A percentile compares a stretch with the other conserved stretches of the same genome.
Evolutionary conservation across 495 filamentous ascomycete genomes (phyloP).

Genomic region (Talaromyces liani): DNA sequence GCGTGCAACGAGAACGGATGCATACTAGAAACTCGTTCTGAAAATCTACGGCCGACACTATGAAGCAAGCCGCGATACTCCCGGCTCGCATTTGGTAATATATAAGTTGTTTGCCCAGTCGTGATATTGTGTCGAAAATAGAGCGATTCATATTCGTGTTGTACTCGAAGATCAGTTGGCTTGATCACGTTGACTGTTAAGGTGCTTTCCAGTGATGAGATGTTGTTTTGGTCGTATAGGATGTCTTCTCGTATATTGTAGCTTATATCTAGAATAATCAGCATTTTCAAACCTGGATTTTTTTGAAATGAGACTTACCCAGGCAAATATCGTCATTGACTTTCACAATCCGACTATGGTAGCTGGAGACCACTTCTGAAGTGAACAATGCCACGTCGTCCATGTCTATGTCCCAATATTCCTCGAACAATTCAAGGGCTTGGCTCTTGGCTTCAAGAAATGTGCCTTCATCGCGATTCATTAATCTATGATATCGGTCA

Average conservation of each 20-base stretch:
- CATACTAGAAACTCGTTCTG: background rate
- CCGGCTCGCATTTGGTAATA: conserved; percentile 9
- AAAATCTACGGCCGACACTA: background rate
- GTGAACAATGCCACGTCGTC: conserved; percentile 2
- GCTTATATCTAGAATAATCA: conserved; percentile 9
- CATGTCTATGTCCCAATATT: conserved; percentile 5
- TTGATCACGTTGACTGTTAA: conserved; percentile 9
- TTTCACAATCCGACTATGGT: conserved; percentile 5
- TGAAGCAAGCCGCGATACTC: conserved; percentile 3
- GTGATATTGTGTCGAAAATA: conserved; percentile 13
- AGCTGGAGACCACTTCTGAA: conserved; percentile 1
- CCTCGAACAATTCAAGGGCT: background rate
- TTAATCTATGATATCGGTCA: background rate
- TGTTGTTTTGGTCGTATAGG: conserved; percentile 12
- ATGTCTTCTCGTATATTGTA: conserved; percentile 13
- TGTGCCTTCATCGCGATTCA: conserved; percentile 7
- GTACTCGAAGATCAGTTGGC: conserved; percentile 9
- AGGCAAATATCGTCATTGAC: background rate
- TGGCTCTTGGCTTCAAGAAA: conserved; percentile 5
- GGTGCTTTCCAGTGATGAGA: conserved; percentile 11
- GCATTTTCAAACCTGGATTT: background rate
- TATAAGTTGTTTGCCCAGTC: conserved; percentile 12
- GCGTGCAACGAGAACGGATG: conserved; percentile 7
- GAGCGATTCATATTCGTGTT: conserved; percentile 13
- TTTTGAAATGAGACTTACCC: background rate